Evolutionary conservation across 2,329 filamentous ascomycete species (phyloP).

Genomic region (Endothia cerciana): DNA sequence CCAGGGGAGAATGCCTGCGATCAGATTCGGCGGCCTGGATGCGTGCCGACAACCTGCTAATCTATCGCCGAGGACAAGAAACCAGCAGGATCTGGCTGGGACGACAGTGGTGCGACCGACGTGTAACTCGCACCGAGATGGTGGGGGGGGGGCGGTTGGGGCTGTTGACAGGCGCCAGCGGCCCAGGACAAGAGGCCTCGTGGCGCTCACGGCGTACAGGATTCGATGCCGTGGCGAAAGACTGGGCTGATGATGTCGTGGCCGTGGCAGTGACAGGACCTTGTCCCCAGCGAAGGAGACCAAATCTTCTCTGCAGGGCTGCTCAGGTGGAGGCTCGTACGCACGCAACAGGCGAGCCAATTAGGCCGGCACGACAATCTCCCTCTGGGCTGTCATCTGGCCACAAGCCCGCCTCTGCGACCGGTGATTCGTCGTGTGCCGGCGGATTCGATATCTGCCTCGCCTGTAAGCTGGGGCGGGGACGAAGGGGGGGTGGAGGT

Average conservation of each 20-base stretch:
- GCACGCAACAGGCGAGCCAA: background rate
- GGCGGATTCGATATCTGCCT: constrained; percentile 19
- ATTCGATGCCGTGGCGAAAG: background rate
- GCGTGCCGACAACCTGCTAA: constrained; percentile 7
- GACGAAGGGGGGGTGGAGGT: background rate
- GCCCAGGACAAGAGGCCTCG: constrained; percentile 3
- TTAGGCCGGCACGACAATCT: constrained; percentile 1
- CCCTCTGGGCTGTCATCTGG: constrained; percentile 9
- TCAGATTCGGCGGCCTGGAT: constrained; percentile 18
- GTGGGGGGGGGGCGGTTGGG: background rate
- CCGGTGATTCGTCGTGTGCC: constrained; percentile 25
- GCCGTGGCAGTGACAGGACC: background rate
- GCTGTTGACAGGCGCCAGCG: background rate
- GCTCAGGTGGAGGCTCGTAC: background rate
- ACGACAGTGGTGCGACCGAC: constrained; percentile 8
- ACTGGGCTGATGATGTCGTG: constrained; percentile 12
- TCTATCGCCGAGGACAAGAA: constrained; percentile 6
- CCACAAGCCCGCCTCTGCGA: constrained; percentile 5
- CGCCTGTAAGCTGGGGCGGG: background rate
- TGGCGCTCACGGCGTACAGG: background rate
- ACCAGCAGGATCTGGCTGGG: background rate
- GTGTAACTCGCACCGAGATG: background rate
- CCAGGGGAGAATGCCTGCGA: constrained; percentile 3
- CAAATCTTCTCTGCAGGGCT: background rate
- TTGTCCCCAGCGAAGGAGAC: background rate